Evolutionary conservation across 352 stramenopile genomes (phyloP), one percentile per base, ranked within the genome.

Genomic region (Phytophthora pseudosyringae): DNA sequence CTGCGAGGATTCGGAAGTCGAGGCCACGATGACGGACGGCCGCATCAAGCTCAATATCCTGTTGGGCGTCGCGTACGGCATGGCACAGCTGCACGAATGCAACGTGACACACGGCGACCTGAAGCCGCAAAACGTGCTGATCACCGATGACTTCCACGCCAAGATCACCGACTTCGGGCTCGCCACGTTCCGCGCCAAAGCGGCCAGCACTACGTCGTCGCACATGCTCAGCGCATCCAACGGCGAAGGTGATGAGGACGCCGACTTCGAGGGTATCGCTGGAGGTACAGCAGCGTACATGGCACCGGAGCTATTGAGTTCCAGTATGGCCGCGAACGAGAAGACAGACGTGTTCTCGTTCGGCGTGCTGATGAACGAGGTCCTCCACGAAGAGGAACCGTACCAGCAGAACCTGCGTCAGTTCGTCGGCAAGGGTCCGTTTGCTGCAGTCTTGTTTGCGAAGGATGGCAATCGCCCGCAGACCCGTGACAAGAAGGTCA

Each of bases 161-260:
- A 95, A 95, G 63, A 93, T 97, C 58, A 80, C 83, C 2, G 85
- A 95, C 64, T 95, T 94, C 59, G 83, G 86, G 6, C 61, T 80
- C 28, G 64, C 69, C 26, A 74, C 69, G 40, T 69, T 74, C 40
- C 62, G 63, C 43, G 67, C 63, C 52, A 76, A 71, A 40, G 51
- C 53, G 2, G 51, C 48, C 13, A 77, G 49, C 57, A 68, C 59
- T 33, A 77, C 60, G 11, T 77, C 69, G n/a, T 72, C 69, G 3
- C 69, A 77, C 45, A 61, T 71, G 53, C 64, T 77, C 5, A 50
- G 48, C 10, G 16, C 40, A 3, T 55, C 64, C 25, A 62, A 15
- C 7, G 48, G 31, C 5, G 53, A 66, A 7, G 45, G 45, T 4
- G 52, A 77, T 40, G 61, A 56, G 8, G 69, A 73, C 10, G 39